Evolutionary conservation across 1,284 basidiomycete genomes (phyloP).

Genomic region (Ustilago hordei): DNA sequence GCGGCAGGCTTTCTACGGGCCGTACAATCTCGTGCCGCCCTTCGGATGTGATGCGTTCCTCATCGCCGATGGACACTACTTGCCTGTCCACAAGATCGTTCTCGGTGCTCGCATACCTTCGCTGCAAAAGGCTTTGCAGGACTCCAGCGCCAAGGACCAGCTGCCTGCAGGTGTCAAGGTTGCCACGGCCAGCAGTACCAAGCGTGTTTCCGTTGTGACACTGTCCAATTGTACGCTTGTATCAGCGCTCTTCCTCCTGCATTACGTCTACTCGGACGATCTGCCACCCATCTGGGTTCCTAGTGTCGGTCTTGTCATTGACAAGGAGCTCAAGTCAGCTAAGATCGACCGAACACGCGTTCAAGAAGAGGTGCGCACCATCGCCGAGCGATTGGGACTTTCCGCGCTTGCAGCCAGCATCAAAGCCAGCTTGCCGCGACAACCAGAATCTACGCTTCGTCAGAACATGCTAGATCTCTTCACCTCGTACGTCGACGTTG

Average conservation of each 20-base stretch:
- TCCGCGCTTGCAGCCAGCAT: conserved; percentile 70
- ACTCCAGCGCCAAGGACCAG: conserved; percentile 17
- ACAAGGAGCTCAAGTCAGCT: conserved; percentile 72
- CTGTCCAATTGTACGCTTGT: conserved; percentile 75
- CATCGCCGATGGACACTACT: conserved; percentile 69
- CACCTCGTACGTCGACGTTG: conserved; percentile 35
- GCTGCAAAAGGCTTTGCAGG: conserved; percentile 69
- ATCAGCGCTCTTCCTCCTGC: conserved; percentile 80
- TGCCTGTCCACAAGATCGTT: conserved; percentile 79
- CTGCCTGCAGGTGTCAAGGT: conserved; percentile 37
- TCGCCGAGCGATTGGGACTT: conserved; percentile 74
- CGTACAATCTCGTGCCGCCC: conserved; percentile 47
- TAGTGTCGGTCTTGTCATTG: conserved; percentile 75
- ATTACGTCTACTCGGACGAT: conserved; percentile 89
- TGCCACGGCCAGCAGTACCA: conserved; percentile 6
- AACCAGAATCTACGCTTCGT: conserved; percentile 72
- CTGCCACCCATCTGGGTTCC: conserved; percentile 86
- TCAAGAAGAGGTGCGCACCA: conserved; percentile 73
- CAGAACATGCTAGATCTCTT: conserved; percentile 74
- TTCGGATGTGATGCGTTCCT: conserved; percentile 78
- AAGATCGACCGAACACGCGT: conserved; percentile 77
- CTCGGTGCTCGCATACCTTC: conserved; percentile 76
- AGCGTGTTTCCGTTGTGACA: conserved; percentile 35
- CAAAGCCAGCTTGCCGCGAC: conserved; percentile 66
- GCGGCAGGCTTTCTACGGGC: conserved; percentile 44